Base-by-base conservation (phyloP, 352 stramenopile species). In the Globisporangium spinosum region DNA sequence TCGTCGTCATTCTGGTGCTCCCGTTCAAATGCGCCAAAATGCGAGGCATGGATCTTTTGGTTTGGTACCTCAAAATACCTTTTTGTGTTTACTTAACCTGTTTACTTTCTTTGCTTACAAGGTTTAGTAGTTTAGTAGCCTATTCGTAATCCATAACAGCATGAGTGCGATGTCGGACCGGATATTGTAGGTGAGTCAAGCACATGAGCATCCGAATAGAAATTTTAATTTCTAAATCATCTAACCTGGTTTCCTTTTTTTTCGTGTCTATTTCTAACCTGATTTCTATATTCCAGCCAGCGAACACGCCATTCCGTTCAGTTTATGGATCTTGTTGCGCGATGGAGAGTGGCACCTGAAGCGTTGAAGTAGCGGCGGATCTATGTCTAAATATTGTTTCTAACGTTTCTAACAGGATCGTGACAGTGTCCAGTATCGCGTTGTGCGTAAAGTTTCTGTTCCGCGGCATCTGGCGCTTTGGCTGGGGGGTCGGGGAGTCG, bases 371-470 rank as follows among this genome's bases (percentile, higher is more conserved):
- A 51, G 40, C 43, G 4, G 15, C 17, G 43, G 6, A 10, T 51
- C 17, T 22, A 51, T 23, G 0, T 51, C 43, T 51, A 51, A 22
- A 22, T 12, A 2, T 7, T 0, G 40, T 22, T 49, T 49, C 40
- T 49, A 49, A 3, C 43, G 43, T 51, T 51, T 51, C 43, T 51
- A 51, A 51, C 20, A n/a, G 40, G 15, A n/a, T 49, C 40, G 17
- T 51, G 43, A 51, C 17, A 12, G 43, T 2, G 17, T 51, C 17
- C 43, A 23, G 43, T 23, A 23, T 51, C 17, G 15, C 38, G 22
- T 22, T n/a, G 43, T 51, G 40, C 40, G 51, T 38, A 61, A 35
- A 61, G 55, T 45, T 61, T 61, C 20, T 61, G 55, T 61, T 45
- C 55, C 17, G 54, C 25, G 22, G 49, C 49, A 56, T 34, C 53